These are phyloP conservation scores for Stentor roeselii DNA, from an alignment of 73 alveolate genomes.

Conservation along the genomic window DNA sequence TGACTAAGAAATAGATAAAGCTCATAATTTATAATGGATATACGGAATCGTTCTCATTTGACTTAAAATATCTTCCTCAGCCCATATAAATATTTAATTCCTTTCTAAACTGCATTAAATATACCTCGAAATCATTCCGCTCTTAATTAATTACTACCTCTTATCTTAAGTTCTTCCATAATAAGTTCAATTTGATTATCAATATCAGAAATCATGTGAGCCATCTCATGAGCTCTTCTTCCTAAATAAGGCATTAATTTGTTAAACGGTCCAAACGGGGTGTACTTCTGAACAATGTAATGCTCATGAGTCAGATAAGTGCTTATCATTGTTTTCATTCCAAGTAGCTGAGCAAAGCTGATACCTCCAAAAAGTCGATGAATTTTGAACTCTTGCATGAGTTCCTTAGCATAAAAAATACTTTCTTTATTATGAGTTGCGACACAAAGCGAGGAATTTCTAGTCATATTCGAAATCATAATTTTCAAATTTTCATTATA, in stretches of 20 bases:
- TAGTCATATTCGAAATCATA: slow-evolving; percentile 15
- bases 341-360: slow-evolving; percentile 63
- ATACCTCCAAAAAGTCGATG: slow-evolving; percentile 10
- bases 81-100: too few species aligned
- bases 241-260: slow-evolving; percentile 62
- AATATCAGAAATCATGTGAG: slow-evolving; percentile 56
- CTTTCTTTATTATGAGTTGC: slow-evolving; percentile 66
- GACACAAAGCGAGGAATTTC: slow-evolving; percentile 34
- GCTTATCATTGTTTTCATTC: slow-evolving; percentile 52
- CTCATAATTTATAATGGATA: too few species aligned
- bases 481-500: slow-evolving; percentile 40
- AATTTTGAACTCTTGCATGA: neutral
- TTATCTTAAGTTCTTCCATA: slow-evolving; percentile 43
- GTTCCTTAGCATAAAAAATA: slow-evolving; percentile 36
- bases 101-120: too few species aligned
- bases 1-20: too few species aligned
- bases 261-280: slow-evolving; percentile 74
- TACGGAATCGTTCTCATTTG: too few species aligned
- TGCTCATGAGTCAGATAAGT: slow-evolving; percentile 36
- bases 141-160: too few species aligned
- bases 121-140: too few species aligned
- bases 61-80: too few species aligned
- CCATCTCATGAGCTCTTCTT: slow-evolving; percentile 68
- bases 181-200: slow-evolving; percentile 37
- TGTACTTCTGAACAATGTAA: slow-evolving; percentile 45